Percentiles rank a stretch among this genome's conserved stretches.
These are phyloP conservation scores for Polyporus arcularius DNA, from an alignment of 768 basidiomycete genomes.

Conservation along the genomic window DNA sequence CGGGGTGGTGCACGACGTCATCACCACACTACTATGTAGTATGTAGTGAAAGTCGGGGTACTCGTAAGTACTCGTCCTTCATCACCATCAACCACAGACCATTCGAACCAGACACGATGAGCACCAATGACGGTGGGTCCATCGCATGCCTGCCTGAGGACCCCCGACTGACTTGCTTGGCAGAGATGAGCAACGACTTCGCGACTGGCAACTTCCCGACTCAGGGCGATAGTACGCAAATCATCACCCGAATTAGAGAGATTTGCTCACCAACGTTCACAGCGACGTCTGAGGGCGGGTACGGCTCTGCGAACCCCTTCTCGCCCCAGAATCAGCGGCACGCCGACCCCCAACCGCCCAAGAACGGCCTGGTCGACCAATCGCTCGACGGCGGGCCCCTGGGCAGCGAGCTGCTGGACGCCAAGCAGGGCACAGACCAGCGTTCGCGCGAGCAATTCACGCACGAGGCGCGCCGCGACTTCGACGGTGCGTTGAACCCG, in stretches of 20 bases:
- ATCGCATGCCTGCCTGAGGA: no score
- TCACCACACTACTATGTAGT: no score
- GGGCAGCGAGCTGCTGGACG: constrained; percentile 26
- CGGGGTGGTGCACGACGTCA: background rate
- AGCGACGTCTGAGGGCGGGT: constrained; percentile 34
- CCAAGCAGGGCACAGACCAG: constrained; percentile 29
- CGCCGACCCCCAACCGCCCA: constrained; percentile 5
- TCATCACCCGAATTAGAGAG: no score
- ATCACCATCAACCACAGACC: no score
- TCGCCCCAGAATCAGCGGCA: constrained; percentile 10
- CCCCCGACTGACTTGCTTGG: no score
- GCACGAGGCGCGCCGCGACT: constrained; percentile 27
- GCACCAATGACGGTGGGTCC: no score
- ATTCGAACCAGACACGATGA: no score
- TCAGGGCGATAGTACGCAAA: no score
- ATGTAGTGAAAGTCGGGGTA: no score
- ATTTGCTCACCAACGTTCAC: background rate
- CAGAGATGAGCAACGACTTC: no score
- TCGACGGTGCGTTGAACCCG: constrained; percentile 24
- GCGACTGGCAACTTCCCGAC: no score
- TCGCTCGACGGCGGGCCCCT: constrained; percentile 25
- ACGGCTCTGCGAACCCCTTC: constrained; percentile 24
- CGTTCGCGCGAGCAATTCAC: constrained; percentile 22
- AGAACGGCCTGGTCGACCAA: constrained; percentile 27
- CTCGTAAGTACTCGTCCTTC: no score